phyloP scores from a whole-genome alignment of 2,329 filamentous ascomycete species.

The Whalleya microplaca region DNA sequence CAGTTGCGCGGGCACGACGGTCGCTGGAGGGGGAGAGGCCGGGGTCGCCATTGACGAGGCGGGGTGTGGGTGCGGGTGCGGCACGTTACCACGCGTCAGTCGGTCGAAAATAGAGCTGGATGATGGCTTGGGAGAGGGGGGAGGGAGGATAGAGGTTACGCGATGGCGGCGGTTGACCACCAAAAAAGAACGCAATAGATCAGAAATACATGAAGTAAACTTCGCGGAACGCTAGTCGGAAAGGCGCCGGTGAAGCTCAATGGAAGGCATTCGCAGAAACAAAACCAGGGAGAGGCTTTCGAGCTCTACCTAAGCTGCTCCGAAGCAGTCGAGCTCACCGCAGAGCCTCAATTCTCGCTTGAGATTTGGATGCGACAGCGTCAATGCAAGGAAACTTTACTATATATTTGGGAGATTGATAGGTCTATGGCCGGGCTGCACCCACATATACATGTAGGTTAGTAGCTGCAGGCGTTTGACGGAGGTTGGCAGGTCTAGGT shows the following conservation, averaged over 20 bases:
- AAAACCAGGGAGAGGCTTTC: background rate
- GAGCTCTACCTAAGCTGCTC: too few relatives aligned
- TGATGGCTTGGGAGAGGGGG: too few relatives aligned
- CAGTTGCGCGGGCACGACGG: slow-evolving; percentile 76
- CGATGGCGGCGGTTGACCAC: background rate
- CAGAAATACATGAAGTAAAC: too few relatives aligned
- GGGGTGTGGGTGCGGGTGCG: background rate
- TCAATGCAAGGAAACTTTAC: too few relatives aligned
- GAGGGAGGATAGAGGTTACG: background rate
- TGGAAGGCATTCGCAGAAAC: background rate
- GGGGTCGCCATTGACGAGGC: slow-evolving; percentile 25
- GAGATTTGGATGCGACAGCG: background rate
- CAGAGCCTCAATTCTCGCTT: background rate
- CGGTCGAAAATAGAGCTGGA: background rate
- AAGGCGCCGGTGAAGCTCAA: background rate
- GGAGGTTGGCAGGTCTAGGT: too few relatives aligned
- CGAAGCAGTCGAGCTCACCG: background rate
- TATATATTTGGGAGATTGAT: background rate
- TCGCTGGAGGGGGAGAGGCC: slow-evolving; percentile 25
- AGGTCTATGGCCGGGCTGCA: background rate
- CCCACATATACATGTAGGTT: background rate
- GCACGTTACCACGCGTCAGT: slow-evolving; percentile 12
- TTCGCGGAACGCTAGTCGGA: too few relatives aligned
- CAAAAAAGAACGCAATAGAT: too few relatives aligned
- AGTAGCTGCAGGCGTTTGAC: too few relatives aligned